Percentiles rank a stretch among this genome's conserved stretches.
Conservation (phyloP, 176 grass and related monocot species). For the Bolboschoenus planiculmis region DNA sequence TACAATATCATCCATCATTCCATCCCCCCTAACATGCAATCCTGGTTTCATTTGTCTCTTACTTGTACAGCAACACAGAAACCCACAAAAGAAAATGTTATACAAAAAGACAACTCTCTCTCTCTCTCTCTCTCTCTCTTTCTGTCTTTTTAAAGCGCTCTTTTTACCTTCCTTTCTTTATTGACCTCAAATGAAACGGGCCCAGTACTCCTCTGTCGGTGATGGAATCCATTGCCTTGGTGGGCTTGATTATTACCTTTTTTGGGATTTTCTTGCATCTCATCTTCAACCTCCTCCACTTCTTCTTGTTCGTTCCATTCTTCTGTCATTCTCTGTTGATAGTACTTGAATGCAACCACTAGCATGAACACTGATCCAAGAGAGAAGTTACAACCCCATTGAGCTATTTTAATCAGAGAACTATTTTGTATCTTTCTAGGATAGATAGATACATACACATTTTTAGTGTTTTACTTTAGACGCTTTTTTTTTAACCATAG, state of each 20-base stretch:
- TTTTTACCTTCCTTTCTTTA: constrained; percentile 16
- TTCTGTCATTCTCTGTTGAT: constrained; percentile 65
- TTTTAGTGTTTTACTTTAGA: not conserved
- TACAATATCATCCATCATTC: not conserved
- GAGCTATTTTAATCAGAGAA: not conserved
- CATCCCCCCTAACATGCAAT: not conserved
- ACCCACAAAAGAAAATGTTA: not conserved
- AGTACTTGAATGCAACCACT: constrained; percentile 69
- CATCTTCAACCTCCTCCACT: constrained; percentile 3
- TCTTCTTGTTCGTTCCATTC: constrained; percentile 34
- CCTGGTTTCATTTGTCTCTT: not conserved
- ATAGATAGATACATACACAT: too few relatives aligned
- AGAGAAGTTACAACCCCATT: not conserved
- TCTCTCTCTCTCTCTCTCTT: not conserved
- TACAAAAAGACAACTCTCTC: not conserved
- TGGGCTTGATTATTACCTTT: not conserved
- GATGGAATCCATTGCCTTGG: constrained; percentile 13
- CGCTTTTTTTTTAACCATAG: not conserved
- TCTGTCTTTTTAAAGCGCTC: not conserved
- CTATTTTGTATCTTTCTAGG: not conserved
- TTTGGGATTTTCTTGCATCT: constrained; percentile 3
- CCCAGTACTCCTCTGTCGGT: constrained; percentile 9
- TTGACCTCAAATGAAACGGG: constrained; percentile 23
- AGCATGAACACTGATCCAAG: constrained; percentile 72
- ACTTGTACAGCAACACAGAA: not conserved